Evolutionary conservation across 768 basidiomycete species (phyloP).

Genomic region (Guyanaporus albipodus): DNA sequence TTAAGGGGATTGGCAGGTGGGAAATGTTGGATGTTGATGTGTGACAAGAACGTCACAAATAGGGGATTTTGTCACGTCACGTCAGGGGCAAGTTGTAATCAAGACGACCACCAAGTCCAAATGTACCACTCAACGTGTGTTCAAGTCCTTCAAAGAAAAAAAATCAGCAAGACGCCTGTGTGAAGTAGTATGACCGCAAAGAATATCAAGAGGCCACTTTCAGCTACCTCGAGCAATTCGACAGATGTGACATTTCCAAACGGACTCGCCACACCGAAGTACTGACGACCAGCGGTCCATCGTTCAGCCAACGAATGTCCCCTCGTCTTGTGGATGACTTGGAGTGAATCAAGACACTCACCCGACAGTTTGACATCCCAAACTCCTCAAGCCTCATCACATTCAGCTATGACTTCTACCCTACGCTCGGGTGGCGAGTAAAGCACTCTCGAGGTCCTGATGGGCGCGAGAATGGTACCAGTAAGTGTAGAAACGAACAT

Average conservation of each 20-base stretch:
- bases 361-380: conserved; percentile 12
- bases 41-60: conserved; percentile 23
- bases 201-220: too few relatives aligned
- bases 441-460: conserved; percentile 11
- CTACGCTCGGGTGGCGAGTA: conserved; percentile 2
- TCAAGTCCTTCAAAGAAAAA: conserved; percentile 17
- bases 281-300: background rate
- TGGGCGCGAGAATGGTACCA: conserved; percentile 7
- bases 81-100: conserved; percentile 27
- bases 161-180: conserved; percentile 20
- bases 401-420: background rate
- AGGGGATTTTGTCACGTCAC: conserved; percentile 26
- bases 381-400: background rate
- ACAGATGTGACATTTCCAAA: background rate
- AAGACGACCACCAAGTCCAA: conserved; percentile 21
- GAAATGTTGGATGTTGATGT: background rate
- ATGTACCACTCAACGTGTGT: conserved; percentile 28
- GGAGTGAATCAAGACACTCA: conserved; percentile 30
- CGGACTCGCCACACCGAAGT: background rate
- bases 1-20: conserved; percentile 2
- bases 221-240: conserved; percentile 2
- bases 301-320: conserved; percentile 11
- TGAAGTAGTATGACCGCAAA: conserved; percentile 23
- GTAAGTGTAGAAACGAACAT: conserved; percentile 23
- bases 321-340: conserved; percentile 17